phyloP scores from a whole-genome alignment of 1,284 basidiomycete species.

The Trametes versicolor region DNA sequence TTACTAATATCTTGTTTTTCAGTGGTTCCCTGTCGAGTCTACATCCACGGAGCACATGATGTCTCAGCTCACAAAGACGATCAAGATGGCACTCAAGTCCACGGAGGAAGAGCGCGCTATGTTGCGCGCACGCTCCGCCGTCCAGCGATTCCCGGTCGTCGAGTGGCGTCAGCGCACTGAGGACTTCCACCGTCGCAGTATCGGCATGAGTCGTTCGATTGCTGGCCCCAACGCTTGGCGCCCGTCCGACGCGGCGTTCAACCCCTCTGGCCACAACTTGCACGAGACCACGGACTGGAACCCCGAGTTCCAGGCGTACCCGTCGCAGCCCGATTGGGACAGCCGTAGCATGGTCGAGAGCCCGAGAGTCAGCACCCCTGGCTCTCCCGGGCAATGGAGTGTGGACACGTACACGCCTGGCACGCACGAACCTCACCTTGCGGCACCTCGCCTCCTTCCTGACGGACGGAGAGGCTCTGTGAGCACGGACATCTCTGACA shows the following conservation, averaged over 20 bases:
- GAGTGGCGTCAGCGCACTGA: constrained; percentile 96
- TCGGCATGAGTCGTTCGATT: constrained; percentile 71
- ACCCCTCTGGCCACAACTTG: constrained; percentile 52
- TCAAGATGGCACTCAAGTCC: constrained; percentile 93
- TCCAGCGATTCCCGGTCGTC: constrained; percentile 95
- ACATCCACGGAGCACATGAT: constrained; percentile 92
- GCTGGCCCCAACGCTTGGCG: constrained; percentile 84
- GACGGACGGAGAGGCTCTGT: constrained; percentile 57
- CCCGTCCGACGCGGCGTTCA: constrained; percentile 67
- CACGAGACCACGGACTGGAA: constrained; percentile 65
- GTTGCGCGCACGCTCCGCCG: constrained; percentile 89
- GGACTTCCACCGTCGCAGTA: constrained; percentile 91
- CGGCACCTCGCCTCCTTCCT: constrained; percentile 46
- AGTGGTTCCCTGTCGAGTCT: constrained; percentile 97
- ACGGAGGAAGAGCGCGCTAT: constrained; percentile 91
- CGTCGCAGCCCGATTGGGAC: constrained; percentile 66
- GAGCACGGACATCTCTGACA: constrained; percentile 59
- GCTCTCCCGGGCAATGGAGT: constrained; percentile 66
- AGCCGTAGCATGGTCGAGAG: constrained; percentile 51
- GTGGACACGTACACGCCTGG: constrained; percentile 60
- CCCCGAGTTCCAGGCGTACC: constrained; percentile 59
- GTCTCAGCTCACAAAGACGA: constrained; percentile 93
- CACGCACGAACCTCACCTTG: constrained; percentile 45
- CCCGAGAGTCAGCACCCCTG: constrained; percentile 46
- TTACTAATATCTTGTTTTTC: constrained; percentile 27